These are phyloP conservation scores for Rhodotorula sp. DNA, from an alignment of 1,284 basidiomycete genomes.

Conservation along the genomic window DNA sequence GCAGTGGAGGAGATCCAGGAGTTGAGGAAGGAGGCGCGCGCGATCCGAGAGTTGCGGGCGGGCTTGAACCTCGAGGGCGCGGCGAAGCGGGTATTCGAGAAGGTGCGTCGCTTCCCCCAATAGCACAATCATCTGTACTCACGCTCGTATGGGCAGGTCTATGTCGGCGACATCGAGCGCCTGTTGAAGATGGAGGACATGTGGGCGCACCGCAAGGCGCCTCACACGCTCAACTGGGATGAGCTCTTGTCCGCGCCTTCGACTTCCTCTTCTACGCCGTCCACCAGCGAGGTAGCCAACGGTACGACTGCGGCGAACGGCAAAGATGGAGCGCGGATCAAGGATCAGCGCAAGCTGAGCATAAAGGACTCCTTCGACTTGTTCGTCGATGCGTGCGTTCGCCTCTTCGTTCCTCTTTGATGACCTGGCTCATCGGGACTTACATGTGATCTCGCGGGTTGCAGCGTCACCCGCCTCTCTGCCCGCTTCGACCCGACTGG, in stretches of 20 bases:
- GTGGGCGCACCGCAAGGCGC: constrained; percentile 86
- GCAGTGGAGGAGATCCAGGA: constrained; percentile 85
- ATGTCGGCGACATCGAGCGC: constrained; percentile 80
- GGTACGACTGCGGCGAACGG: constrained; percentile 35
- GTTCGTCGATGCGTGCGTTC: constrained; percentile 71
- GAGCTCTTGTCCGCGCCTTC: constrained; percentile 65
- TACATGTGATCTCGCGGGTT: background rate
- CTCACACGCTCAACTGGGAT: constrained; percentile 77
- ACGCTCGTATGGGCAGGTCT: constrained; percentile 60
- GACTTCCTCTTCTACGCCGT: constrained; percentile 20
- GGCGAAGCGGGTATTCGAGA: constrained; percentile 74
- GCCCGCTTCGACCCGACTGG: constrained; percentile 63
- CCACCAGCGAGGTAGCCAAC: background rate
- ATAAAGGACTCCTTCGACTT: constrained; percentile 75
- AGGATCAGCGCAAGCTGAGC: constrained; percentile 73
- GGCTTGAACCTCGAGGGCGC: constrained; percentile 55
- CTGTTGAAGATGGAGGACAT: constrained; percentile 94
- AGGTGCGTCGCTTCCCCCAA: constrained; percentile 57
- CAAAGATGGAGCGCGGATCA: constrained; percentile 55
- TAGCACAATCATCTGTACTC: no score
- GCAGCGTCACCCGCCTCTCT: constrained; percentile 73
- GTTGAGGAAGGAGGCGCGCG: constrained; percentile 80
- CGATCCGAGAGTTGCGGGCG: constrained; percentile 75
- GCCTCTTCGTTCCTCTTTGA: background rate
- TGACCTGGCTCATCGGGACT: constrained; percentile 11